phyloP scores from a whole-genome alignment of 2,329 filamentous ascomycete genomes.

The Trichoderma atrobrunneum region DNA sequence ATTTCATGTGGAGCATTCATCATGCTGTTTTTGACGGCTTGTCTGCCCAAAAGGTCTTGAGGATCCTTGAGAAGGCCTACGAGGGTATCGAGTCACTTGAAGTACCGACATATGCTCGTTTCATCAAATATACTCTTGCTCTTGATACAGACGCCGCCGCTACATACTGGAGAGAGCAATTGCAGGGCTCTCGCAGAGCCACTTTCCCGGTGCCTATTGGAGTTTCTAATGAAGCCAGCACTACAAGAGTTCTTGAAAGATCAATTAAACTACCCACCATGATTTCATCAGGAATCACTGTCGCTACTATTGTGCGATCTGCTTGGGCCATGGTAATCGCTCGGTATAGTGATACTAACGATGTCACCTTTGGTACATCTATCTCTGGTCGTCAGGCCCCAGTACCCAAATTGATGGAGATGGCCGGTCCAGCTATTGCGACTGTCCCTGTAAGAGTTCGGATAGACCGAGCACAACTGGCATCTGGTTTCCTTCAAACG shows the following conservation, averaged over 20 bases:
- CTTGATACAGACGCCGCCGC: background rate
- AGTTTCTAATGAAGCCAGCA: background rate
- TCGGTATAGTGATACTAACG: slow-evolving; percentile 33
- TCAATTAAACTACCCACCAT: background rate
- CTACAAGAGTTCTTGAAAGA: background rate
- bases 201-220: background rate
- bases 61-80: background rate
- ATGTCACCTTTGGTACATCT: slow-evolving; percentile 22
- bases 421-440: slow-evolving; percentile 20
- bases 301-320: slow-evolving; percentile 26
- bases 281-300: slow-evolving; percentile 16
- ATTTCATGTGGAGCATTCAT: slow-evolving; percentile 10
- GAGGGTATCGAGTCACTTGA: background rate
- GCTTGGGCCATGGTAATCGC: slow-evolving; percentile 36
- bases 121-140: slow-evolving; percentile 2
- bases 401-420: slow-evolving; percentile 20
- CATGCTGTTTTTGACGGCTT: slow-evolving; percentile 25
- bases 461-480: background rate
- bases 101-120: background rate
- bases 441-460: slow-evolving; percentile 17
- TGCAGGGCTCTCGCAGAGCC: background rate
- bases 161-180: background rate
- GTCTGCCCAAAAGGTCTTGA: slow-evolving; percentile 8
- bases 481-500: background rate
- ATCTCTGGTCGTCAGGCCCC: slow-evolving; percentile 24